A percentile compares a stretch with the other conserved stretches of the same genome.
These are phyloP conservation scores for Apiospora arundinis DNA, from an alignment of 2,329 filamentous ascomycete species.

Conservation along the genomic window DNA sequence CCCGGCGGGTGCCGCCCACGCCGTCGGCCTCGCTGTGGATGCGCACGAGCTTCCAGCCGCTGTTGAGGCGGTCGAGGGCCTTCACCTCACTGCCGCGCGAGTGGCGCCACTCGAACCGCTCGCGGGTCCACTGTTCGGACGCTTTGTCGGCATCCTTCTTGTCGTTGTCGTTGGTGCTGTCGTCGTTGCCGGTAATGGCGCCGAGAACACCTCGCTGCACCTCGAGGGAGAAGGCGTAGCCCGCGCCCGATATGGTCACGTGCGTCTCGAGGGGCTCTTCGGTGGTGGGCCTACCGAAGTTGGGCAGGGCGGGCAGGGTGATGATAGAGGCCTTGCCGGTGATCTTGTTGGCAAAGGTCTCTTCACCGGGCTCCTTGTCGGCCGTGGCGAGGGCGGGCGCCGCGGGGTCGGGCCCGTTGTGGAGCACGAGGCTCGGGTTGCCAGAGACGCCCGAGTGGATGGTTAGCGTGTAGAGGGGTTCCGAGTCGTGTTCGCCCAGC, in stretches of 20 bases:
- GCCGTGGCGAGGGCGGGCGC: slow-evolving; percentile 39
- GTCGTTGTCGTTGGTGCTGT: not conserved
- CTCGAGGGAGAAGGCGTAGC: slow-evolving; percentile 44
- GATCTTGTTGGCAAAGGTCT: slow-evolving; percentile 8
- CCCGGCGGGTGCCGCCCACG: slow-evolving; percentile 26
- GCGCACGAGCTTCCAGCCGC: slow-evolving; percentile 51
- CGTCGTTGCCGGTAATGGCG: slow-evolving; percentile 13
- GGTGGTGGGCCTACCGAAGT: slow-evolving; percentile 22
- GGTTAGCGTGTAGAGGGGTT: slow-evolving; percentile 41
- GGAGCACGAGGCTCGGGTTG: slow-evolving; percentile 41
- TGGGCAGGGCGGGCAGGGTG: slow-evolving; percentile 38
- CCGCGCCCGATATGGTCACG: slow-evolving; percentile 23
- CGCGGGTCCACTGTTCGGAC: slow-evolving; percentile 29
- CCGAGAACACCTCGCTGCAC: slow-evolving; percentile 32
- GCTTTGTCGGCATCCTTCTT: not conserved
- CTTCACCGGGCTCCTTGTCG: slow-evolving; percentile 26
- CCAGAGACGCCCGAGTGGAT: slow-evolving; percentile 35
- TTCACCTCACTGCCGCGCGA: slow-evolving; percentile 44
- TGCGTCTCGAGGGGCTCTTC: slow-evolving; percentile 23
- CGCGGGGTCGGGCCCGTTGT: slow-evolving; percentile 40
- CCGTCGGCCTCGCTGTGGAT: slow-evolving; percentile 31
- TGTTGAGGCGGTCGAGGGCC: slow-evolving; percentile 37
- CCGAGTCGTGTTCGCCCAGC: slow-evolving; percentile 41
- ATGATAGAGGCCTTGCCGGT: slow-evolving; percentile 29
- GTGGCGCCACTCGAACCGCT: slow-evolving; percentile 52